These are phyloP conservation scores for Malus sieversii DNA, from an alignment of 306 rosid genomes.

Conservation along the genomic window DNA sequence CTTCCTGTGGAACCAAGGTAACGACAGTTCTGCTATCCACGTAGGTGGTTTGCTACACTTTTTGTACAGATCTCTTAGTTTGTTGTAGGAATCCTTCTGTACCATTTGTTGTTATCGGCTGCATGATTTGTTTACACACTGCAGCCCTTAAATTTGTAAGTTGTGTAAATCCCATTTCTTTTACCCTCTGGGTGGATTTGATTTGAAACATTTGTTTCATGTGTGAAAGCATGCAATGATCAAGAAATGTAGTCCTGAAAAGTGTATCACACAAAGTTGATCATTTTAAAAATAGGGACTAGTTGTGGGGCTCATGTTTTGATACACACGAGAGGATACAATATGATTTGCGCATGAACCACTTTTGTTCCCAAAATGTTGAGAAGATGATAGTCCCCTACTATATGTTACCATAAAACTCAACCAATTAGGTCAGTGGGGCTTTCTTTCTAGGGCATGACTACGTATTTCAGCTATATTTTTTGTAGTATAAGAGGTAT, in stretches of 20 bases:
- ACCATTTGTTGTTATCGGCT: conserved; percentile 10
- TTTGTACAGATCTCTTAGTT: conserved; percentile 22
- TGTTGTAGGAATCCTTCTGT: neutral
- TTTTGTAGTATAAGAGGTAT: too few species aligned
- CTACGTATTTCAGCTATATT: too few species aligned
- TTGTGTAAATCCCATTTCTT: neutral
- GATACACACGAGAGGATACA: neutral
- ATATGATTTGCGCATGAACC: neutral
- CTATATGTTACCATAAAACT: neutral
- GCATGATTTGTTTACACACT: conserved; percentile 1
- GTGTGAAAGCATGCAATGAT: neutral
- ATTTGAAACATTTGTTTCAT: neutral
- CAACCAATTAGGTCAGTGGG: neutral
- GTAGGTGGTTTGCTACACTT: conserved; percentile 6
- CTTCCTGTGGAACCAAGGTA: neutral
- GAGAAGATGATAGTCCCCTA: neutral
- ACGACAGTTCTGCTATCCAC: neutral
- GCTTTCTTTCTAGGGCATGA: neutral
- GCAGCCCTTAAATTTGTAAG: neutral
- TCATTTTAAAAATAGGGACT: too few species aligned
- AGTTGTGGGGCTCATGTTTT: too few species aligned
- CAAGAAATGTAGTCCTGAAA: neutral
- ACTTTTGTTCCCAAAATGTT: neutral
- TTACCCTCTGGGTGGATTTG: neutral
- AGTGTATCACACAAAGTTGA: neutral